Percentiles rank a stretch among this genome's conserved stretches.
These are phyloP conservation scores for Haplosporangium sp. DNA, from an alignment of 371 early-diverging fungal species.

Conservation along the genomic window DNA sequence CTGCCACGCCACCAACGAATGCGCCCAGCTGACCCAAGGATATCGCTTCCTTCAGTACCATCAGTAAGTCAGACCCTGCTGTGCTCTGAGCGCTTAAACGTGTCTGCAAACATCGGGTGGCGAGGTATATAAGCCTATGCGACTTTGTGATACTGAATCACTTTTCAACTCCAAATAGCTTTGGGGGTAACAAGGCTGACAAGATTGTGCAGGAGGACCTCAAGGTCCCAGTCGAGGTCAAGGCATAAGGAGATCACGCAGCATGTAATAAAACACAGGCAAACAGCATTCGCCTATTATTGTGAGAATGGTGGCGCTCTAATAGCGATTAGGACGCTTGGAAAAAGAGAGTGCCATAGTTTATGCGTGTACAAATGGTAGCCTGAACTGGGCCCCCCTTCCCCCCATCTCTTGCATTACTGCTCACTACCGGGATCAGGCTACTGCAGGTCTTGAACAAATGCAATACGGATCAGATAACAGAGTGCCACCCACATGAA, in stretches of 20 bases:
- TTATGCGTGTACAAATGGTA: too few relatives aligned
- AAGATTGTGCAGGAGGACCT: constrained; percentile 35
- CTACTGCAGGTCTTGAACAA: too few relatives aligned
- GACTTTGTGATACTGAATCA: too few relatives aligned
- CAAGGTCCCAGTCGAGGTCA: constrained; percentile 38
- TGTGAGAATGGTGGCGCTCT: neutral
- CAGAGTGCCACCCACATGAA: too few relatives aligned
- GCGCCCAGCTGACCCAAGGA: constrained; percentile 87
- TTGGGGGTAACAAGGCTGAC: constrained; percentile 52
- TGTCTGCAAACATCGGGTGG: neutral
- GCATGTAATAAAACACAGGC: neutral
- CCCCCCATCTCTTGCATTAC: too few relatives aligned
- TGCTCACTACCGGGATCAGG: too few relatives aligned
- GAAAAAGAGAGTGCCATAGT: too few relatives aligned
- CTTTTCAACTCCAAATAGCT: constrained; percentile 23
- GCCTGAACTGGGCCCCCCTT: too few relatives aligned
- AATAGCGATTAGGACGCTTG: neutral
- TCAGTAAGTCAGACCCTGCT: constrained; percentile 35
- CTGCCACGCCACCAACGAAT: constrained; percentile 93
- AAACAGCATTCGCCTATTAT: neutral
- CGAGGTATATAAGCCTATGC: too few relatives aligned
- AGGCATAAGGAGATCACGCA: constrained; percentile 13
- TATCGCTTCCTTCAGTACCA: constrained; percentile 85
- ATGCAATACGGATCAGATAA: too few relatives aligned
- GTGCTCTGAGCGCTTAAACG: neutral